Conservation (phyloP, 2,329 filamentous ascomycete genomes). For the Alternaria hordeiaustralica region DNA sequence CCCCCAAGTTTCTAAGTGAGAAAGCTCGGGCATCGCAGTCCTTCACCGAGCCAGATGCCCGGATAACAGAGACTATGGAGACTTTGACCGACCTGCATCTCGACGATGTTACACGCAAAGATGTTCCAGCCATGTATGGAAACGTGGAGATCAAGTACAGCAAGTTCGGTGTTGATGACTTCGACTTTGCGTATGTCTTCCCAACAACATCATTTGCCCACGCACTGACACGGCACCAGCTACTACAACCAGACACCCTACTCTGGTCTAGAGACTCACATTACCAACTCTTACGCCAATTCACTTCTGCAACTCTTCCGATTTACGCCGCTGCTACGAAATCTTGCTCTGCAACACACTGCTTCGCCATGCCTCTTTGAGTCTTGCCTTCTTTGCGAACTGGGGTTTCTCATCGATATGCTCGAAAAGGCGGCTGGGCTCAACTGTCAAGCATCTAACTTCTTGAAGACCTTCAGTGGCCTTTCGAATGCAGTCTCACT, state of each 20-base stretch:
- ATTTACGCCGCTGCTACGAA: conserved; percentile 87
- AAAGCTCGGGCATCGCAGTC: conserved; percentile 73
- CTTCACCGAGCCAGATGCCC: conserved; percentile 33
- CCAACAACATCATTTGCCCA: not conserved
- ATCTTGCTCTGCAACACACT: conserved; percentile 86
- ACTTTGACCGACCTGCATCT: conserved; percentile 72
- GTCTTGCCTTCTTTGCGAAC: conserved; percentile 86
- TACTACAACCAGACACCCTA: conserved; percentile 95
- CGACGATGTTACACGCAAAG: conserved; percentile 74
- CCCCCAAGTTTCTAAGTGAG: conserved; percentile 94
- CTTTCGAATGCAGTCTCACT: conserved; percentile 78
- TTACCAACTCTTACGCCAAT: conserved; percentile 96
- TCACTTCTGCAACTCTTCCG: conserved; percentile 88
- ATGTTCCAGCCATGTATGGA: conserved; percentile 87
- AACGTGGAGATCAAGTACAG: conserved; percentile 99
- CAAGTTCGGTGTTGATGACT: conserved; percentile 98
- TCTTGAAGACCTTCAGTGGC: conserved; percentile 86
- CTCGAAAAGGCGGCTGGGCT: conserved; percentile 92
- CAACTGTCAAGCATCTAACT: conserved; percentile 94
- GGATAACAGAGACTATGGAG: conserved; percentile 64
- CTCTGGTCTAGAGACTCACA: conserved; percentile 94
- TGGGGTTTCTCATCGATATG: conserved; percentile 98
- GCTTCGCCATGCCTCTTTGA: conserved; percentile 84
- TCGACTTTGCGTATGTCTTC: conserved; percentile 81
- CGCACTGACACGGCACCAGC: conserved; percentile 51